phyloP scores from a whole-genome alignment of 148 eudicot genomes.

The Spergularia bocconei region DNA sequence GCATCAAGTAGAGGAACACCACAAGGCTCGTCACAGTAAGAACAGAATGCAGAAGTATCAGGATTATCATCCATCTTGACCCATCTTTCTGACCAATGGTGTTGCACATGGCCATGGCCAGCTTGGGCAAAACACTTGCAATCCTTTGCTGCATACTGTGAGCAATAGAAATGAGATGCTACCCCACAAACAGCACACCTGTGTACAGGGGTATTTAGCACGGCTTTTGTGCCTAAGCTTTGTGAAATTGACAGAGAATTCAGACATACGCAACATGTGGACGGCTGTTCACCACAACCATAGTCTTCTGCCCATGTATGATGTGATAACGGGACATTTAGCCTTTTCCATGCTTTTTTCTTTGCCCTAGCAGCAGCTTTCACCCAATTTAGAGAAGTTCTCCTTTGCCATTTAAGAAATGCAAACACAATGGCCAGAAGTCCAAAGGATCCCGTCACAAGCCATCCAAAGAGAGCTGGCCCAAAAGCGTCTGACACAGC shows the following conservation, averaged over 20 bases:
- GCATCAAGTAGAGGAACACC: slow-evolving; percentile 71
- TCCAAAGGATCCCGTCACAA: slow-evolving; percentile 71
- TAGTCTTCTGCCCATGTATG: slow-evolving; percentile 84
- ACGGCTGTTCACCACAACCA: slow-evolving; percentile 56
- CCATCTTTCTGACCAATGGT: slow-evolving; percentile 95
- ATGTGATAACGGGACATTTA: slow-evolving; percentile 67
- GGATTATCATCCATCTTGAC: slow-evolving; percentile 67
- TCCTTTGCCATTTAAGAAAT: slow-evolving; percentile 70
- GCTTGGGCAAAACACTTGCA: slow-evolving; percentile 85
- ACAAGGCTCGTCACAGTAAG: slow-evolving; percentile 83
- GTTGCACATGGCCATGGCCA: slow-evolving; percentile 65
- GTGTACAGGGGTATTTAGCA: slow-evolving; percentile 56
- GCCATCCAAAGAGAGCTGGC: slow-evolving; percentile 63
- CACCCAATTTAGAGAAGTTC: slow-evolving; percentile 72
- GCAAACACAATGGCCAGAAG: slow-evolving; percentile 59
- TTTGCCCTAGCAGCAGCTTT: slow-evolving; percentile 86
- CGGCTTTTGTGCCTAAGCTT: slow-evolving; percentile 44
- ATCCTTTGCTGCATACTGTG: slow-evolving; percentile 66
- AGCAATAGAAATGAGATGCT: slow-evolving; percentile 73
- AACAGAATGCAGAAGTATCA: slow-evolving; percentile 75
- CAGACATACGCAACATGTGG: slow-evolving; percentile 80
- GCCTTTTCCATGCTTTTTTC: slow-evolving; percentile 74
- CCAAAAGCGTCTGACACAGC: slow-evolving; percentile 44
- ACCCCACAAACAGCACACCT: slow-evolving; percentile 86
- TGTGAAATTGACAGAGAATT: slow-evolving; percentile 54